Evolutionary conservation across 345 rosid genomes (phyloP).

Genomic region (Lepidium sativum): DNA sequence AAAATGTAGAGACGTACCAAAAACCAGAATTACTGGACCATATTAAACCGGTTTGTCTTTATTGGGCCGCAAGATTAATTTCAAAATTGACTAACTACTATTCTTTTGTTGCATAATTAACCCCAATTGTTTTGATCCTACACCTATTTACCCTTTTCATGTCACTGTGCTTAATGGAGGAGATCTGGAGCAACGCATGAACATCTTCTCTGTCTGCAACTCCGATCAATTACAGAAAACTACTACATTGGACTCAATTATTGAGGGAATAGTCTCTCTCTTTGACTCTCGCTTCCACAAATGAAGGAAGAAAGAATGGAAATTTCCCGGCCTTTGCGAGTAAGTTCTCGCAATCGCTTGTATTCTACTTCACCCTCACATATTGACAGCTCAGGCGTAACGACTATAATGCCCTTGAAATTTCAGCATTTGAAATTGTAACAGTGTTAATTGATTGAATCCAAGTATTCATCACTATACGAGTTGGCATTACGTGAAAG

Average conservation of each 20-base stretch:
- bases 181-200: conserved; percentile 33
- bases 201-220: conserved; percentile 13
- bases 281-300: background rate
- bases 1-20: background rate
- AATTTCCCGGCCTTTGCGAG: background rate
- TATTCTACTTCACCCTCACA: background rate
- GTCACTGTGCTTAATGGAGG: conserved; percentile 16
- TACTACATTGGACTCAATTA: no score
- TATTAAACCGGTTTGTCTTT: background rate
- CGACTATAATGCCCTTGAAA: background rate
- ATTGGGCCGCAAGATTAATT: background rate
- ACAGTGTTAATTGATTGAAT: background rate
- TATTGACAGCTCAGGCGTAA: no score
- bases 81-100: background rate
- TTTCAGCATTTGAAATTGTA: background rate
- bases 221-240: background rate
- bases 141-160: background rate
- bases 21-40: background rate
- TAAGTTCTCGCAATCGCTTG: background rate
- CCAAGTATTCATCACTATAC: no score
- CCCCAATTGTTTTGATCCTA: background rate
- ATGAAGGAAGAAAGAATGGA: background rate
- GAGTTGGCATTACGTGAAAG: background rate
- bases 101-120: background rate
- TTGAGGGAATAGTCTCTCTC: background rate